These are phyloP conservation scores for Myxozyma melibiosi DNA, from an alignment of 805 yeast species.

Conservation along the genomic window DNA sequence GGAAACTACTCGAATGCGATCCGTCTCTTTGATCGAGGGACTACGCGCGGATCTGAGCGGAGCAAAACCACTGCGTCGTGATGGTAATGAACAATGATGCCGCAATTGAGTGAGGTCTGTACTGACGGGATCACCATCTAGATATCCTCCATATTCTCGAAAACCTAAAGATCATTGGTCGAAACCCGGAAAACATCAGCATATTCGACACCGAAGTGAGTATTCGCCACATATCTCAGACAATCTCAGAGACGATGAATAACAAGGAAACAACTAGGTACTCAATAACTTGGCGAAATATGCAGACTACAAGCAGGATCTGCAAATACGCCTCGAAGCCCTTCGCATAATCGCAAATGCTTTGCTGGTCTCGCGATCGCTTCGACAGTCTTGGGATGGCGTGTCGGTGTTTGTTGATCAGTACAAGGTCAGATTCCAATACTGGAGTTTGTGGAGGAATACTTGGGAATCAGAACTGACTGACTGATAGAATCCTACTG, in stretches of 20 bases:
- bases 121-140: no score
- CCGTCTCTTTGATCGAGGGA: not conserved
- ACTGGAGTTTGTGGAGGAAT: not conserved
- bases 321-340: conserved; percentile 16
- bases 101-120: no score
- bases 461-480: not conserved
- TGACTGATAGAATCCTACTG: conserved; percentile 2
- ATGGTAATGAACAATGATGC: no score
- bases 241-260: no score
- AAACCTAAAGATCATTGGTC: conserved; percentile 7
- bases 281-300: conserved; percentile 7
- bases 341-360: conserved; percentile 27
- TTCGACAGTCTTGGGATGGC: conserved; percentile 7
- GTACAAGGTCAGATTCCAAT: conserved; percentile 2
- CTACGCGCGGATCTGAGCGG: not conserved
- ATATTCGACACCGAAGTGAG: conserved; percentile 10
- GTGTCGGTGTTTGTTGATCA: conserved; percentile 3
- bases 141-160: not conserved
- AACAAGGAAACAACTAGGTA: not conserved
- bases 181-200: not conserved
- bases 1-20: not conserved
- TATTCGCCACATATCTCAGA: not conserved
- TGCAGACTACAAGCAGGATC: not conserved
- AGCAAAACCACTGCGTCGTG: not conserved
- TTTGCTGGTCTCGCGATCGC: conserved; percentile 1